Evolutionary conservation across 208 protist genomes (phyloP).

Genomic region (Trypanosomatidae sp.): DNA sequence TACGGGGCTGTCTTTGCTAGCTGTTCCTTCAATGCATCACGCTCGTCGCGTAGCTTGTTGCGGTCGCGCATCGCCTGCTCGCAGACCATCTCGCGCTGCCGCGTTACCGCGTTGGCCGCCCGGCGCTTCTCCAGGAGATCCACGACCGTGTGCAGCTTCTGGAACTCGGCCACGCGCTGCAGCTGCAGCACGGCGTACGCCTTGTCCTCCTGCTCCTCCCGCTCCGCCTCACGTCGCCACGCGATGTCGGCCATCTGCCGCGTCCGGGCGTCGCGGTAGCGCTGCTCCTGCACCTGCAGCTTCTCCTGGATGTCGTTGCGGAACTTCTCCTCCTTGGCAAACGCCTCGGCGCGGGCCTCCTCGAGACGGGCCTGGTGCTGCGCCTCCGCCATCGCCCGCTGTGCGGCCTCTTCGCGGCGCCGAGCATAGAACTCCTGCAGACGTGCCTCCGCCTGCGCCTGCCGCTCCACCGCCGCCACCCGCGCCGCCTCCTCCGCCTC

Average conservation of each 20-base stretch:
- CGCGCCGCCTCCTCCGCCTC: conserved; percentile 48
- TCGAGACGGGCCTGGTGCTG: conserved; percentile 41
- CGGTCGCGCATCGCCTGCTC: conserved; percentile 47
- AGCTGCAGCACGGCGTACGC: conserved; percentile 57
- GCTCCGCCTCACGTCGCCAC: conserved; percentile 51
- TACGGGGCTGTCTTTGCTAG: conserved; percentile 3
- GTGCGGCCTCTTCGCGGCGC: conserved; percentile 36
- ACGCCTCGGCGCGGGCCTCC: conserved; percentile 31
- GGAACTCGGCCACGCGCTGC: conserved; percentile 70
- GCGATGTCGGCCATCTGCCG: conserved; percentile 30
- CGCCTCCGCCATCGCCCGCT: conserved; percentile 34
- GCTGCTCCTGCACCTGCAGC: conserved; percentile 37
- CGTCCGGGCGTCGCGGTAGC: conserved; percentile 30
- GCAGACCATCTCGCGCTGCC: conserved; percentile 51
- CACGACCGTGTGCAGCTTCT: conserved; percentile 61
- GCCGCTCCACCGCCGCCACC: conserved; percentile 44
- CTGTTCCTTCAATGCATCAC: conserved; percentile 23
- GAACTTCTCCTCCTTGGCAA: conserved; percentile 35
- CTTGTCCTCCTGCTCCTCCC: conserved; percentile 59
- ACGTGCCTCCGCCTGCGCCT: conserved; percentile 54
- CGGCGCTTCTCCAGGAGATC: conserved; percentile 66
- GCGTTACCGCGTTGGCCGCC: conserved; percentile 42
- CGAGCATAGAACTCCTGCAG: conserved; percentile 41
- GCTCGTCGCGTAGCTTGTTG: conserved; percentile 39
- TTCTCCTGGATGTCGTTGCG: conserved; percentile 28